These are phyloP conservation scores for Didymella pomorum DNA, from an alignment of 2,329 filamentous ascomycete species.

Conservation along the genomic window DNA sequence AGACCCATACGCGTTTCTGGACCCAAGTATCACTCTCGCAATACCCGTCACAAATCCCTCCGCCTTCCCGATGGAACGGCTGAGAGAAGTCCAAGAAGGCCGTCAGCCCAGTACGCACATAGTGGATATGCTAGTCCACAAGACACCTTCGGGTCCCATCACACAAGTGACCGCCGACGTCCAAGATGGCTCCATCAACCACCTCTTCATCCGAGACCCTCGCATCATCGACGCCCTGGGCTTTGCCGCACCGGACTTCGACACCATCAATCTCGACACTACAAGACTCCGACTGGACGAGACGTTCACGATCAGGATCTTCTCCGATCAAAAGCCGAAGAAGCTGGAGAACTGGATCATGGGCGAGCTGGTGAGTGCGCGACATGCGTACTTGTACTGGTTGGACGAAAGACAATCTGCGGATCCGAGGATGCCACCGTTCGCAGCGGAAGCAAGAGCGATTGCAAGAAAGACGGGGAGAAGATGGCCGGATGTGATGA, in stretches of 20 bases:
- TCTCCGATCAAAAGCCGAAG: conserved; percentile 3
- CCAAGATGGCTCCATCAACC: conserved; percentile 25
- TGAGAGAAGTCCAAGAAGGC: conserved; percentile 27
- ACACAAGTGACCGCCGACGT: conserved; percentile 26
- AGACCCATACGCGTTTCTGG: not conserved
- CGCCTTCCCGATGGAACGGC: conserved; percentile 20
- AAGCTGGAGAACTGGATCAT: conserved; percentile 17
- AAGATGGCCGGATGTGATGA: conserved; percentile 21
- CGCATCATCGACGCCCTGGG: conserved; percentile 24
- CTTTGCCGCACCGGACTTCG: conserved; percentile 11
- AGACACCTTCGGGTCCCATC: conserved; percentile 1
- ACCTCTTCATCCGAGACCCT: conserved; percentile 24
- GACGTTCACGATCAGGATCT: conserved; percentile 21
- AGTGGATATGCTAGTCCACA: conserved; percentile 18
- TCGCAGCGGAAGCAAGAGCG: conserved; percentile 17
- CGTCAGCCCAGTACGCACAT: conserved; percentile 23
- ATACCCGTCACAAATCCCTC: conserved; percentile 24
- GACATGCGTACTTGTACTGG: conserved; percentile 31
- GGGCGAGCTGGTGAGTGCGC: conserved; percentile 23
- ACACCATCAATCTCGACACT: conserved; percentile 5
- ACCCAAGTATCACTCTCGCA: not conserved
- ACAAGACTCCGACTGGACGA: conserved; percentile 10
- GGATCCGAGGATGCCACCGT: conserved; percentile 18
- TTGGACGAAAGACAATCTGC: conserved; percentile 19
- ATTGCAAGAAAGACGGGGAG: conserved; percentile 17